These are phyloP conservation scores for Blastocystis sp. DNA, from an alignment of 352 stramenopile species.

Conservation along the genomic window DNA sequence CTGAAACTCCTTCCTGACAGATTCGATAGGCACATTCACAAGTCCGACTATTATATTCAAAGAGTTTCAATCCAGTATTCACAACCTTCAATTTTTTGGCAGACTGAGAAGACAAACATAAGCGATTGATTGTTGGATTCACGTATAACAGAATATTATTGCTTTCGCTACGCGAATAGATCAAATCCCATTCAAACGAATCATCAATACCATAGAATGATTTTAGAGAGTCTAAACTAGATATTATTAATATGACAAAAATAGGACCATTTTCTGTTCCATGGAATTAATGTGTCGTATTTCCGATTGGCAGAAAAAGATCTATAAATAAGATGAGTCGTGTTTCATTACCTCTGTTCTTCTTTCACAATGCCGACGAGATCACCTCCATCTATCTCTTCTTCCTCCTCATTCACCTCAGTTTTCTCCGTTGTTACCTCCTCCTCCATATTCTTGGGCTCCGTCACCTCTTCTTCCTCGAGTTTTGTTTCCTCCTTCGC, in stretches of 20 bases:
- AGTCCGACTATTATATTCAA: conserved; percentile 80
- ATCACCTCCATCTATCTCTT: conserved; percentile 69
- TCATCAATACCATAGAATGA: conserved; percentile 78
- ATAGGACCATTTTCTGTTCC: conserved; percentile 4
- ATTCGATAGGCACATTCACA: conserved; percentile 81
- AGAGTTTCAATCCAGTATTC: conserved; percentile 85
- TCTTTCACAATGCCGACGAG: conserved; percentile 62
- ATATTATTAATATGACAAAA: background rate
- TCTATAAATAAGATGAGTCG: conserved; percentile 58
- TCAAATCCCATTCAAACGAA: conserved; percentile 76
- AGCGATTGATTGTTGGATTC: conserved; percentile 4
- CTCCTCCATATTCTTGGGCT: background rate
- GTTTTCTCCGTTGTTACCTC: too few relatives aligned
- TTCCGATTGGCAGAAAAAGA: conserved; percentile 55
- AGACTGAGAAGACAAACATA: conserved; percentile 21
- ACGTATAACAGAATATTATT: conserved; percentile 78
- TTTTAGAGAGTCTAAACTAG: conserved; percentile 68
- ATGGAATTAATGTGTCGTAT: conserved; percentile 37
- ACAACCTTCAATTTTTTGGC: conserved; percentile 75
- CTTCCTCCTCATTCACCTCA: conserved; percentile 60
- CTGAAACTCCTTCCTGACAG: conserved; percentile 80
- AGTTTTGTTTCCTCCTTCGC: background rate
- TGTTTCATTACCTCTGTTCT: conserved; percentile 40
- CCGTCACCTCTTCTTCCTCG: background rate
- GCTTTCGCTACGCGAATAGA: conserved; percentile 83